Percentiles rank a stretch among this genome's conserved stretches.
Evolutionary conservation across 805 yeast genomes (phyloP).

Genomic region (Zygoascus ofunaensis): DNA sequence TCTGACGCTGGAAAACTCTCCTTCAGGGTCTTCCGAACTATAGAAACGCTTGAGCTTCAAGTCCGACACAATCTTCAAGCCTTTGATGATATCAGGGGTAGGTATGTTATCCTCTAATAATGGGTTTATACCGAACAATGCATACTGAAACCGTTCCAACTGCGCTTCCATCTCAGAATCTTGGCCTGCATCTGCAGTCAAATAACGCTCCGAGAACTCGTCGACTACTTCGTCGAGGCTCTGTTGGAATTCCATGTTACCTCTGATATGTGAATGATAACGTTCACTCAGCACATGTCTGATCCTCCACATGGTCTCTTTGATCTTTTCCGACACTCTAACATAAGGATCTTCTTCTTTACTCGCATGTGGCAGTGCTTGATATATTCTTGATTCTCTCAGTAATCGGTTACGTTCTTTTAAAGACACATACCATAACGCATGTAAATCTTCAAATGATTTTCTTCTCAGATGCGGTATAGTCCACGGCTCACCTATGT

Average conservation of each 20-base stretch:
- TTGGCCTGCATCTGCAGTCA: slow-evolving; percentile 44
- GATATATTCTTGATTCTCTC: slow-evolving; percentile 61
- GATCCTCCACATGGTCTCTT: slow-evolving; percentile 66
- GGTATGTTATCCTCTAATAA: slow-evolving; percentile 50
- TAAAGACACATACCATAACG: slow-evolving; percentile 79
- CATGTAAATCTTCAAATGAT: slow-evolving; percentile 84
- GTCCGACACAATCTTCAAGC: slow-evolving; percentile 60
- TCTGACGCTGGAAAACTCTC: slow-evolving; percentile 5
- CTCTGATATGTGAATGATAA: slow-evolving; percentile 57
- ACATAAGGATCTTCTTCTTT: slow-evolving; percentile 30
- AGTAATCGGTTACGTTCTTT: slow-evolving; percentile 73
- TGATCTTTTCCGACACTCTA: slow-evolving; percentile 36
- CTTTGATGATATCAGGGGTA: slow-evolving; percentile 52
- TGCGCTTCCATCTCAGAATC: slow-evolving; percentile 56
- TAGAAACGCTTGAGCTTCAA: slow-evolving; percentile 52
- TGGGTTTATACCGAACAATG: slow-evolving; percentile 77
- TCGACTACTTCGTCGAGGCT: slow-evolving; percentile 42
- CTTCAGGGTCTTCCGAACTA: slow-evolving; percentile 9
- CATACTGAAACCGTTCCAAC: slow-evolving; percentile 69
- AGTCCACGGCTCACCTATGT: slow-evolving; percentile 65
- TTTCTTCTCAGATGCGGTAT: slow-evolving; percentile 84
- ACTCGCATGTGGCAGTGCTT: slow-evolving; percentile 24
- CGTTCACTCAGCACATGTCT: slow-evolving; percentile 85
- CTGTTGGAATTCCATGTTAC: slow-evolving; percentile 37
- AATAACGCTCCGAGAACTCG: slow-evolving; percentile 50